These are phyloP conservation scores for Arabis hirsuta DNA, from an alignment of 345 rosid genomes.

Conservation along the genomic window DNA sequence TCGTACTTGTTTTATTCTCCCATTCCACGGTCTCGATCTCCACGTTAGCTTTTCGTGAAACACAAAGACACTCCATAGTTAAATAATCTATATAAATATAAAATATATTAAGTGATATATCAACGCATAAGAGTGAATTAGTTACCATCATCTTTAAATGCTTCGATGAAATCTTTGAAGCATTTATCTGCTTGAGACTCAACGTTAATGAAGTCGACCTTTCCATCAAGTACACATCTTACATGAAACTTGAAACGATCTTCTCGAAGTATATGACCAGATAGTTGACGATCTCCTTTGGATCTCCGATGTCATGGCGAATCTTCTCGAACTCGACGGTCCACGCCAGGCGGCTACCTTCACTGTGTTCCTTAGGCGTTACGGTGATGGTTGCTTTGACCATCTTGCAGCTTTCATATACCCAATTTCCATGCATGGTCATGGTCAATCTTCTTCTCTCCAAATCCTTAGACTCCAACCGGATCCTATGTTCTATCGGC, in stretches of 20 bases:
- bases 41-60: neutral
- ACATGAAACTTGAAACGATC: no score
- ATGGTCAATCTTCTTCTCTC: no score
- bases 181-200: no score
- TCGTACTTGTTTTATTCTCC: neutral
- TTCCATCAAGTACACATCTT: no score
- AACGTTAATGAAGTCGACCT: no score
- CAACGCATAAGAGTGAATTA: neutral
- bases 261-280: neutral
- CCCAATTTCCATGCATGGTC: no score
- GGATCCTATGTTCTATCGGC: no score
- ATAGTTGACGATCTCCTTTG: neutral
- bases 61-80: neutral
- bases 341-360: neutral
- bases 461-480: no score
- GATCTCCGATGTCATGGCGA: neutral
- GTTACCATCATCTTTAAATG: no score
- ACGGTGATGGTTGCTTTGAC: neutral
- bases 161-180: no score
- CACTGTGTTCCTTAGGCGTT: neutral
- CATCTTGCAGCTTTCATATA: no score
- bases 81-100: neutral
- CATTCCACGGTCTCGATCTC: neutral
- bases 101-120: neutral
- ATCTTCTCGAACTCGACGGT: neutral